phyloP scores from a whole-genome alignment of 73 alveolate species.

The Tetrahymena thermophila region DNA sequence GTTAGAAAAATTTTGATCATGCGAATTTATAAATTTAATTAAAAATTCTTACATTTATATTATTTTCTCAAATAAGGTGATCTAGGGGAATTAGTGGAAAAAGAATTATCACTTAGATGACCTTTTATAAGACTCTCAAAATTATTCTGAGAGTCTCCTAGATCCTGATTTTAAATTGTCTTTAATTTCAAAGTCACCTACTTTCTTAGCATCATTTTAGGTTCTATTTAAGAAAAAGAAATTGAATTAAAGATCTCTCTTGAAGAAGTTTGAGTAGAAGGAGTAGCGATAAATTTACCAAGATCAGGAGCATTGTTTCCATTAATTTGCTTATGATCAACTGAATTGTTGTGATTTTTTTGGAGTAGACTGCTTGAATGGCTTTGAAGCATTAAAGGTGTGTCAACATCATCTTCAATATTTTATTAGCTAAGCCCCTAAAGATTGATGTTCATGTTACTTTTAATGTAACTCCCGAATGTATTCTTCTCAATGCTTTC shows the following conservation, averaged over 20 bases:
- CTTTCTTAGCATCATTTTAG: neutral
- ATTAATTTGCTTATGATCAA: neutral
- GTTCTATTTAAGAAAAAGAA: neutral
- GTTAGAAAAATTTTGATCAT: no score
- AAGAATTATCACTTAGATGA: neutral
- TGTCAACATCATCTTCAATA: neutral
- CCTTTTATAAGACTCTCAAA: neutral
- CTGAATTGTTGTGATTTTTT: neutral
- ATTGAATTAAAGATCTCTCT: neutral
- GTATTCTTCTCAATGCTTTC: neutral
- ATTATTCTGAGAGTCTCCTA: neutral
- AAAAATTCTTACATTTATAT: neutral
- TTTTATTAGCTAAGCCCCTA: neutral
- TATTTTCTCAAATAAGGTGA: neutral
- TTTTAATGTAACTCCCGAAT: neutral
- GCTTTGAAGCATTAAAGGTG: neutral
- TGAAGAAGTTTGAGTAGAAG: neutral
- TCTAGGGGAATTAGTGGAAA: neutral
- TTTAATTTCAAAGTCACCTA: neutral
- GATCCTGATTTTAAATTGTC: neutral
- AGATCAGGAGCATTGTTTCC: neutral
- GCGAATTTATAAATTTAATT: neutral
- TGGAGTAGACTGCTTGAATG: neutral
- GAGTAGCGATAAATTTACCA: neutral
- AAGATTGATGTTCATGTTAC: neutral